Base-by-base conservation (phyloP, 768 basidiomycete genomes). In the Boletus bicolor region DNA sequence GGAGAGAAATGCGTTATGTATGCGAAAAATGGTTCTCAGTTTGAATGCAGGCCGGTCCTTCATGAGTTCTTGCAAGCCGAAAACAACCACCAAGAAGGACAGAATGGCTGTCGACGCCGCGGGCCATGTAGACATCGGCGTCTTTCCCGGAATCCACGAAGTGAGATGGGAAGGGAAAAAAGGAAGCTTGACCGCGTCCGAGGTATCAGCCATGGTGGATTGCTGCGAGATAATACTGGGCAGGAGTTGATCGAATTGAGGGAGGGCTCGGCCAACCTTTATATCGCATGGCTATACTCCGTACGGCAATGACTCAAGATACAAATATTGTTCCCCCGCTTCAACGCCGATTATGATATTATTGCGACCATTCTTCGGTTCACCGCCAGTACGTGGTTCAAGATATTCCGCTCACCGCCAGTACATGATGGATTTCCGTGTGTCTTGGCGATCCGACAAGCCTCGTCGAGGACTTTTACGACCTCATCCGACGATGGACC, bases 1-100 rank as follows among this genome's bases (percentile, higher is more conserved):
- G 62, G 90, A 92, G 56, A 98, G 82, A 68, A 94, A 70, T 52
- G 91, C 75, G 72, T 97, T 98, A 76, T 98, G 95, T 28, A 78
- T 62, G 75, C 90, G 91, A 77, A 95, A 95, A 42, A 87, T 77
- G 51, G 78, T 72, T 49, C 82, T 88, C 65, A 96, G 82, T 73
- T 82, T 86, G 68, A 82, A 75, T 0, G 92, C 78, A 62, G 79
- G 76, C 54, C 79, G 76, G 67, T 82, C 82, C 79, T 84, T 88
- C 93, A 97, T 95, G 68, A 89, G 66, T 55, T 84, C 85, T 69
- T 86, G 84, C 48, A 91, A 79, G 52, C 86, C 82, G 66, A 97
- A 95, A 65, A 98, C 83, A 76, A 87, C 73, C 70, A 82, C 83
- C 66, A 98, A 82, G 78, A 98, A 98, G 48, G 81, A 79, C 30